Conservation (phyloP, 2,329 filamentous ascomycete species). For the Nannizziopsis barbatae region DNA sequence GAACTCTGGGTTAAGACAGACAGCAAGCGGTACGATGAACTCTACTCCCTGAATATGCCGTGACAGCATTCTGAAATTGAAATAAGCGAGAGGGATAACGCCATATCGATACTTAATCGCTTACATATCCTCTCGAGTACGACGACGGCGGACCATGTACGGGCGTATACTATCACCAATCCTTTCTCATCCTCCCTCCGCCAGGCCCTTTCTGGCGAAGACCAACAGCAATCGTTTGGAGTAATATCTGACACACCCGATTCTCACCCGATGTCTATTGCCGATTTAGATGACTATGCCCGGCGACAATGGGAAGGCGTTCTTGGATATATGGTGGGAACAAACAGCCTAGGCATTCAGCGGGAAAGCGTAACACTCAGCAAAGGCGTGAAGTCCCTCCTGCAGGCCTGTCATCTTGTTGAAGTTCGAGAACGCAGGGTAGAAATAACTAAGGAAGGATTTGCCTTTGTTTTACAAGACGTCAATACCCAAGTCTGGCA, state of each 20-base stretch:
- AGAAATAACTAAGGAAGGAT: slow-evolving; percentile 82
- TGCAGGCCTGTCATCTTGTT: slow-evolving; percentile 71
- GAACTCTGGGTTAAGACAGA: slow-evolving; percentile 73
- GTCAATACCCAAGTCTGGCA: slow-evolving; percentile 97
- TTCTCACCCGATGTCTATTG: slow-evolving; percentile 53
- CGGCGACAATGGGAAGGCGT: slow-evolving; percentile 91
- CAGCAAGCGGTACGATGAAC: slow-evolving; percentile 42
- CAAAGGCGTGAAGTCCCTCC: slow-evolving; percentile 69
- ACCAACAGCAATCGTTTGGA: slow-evolving; percentile 78
- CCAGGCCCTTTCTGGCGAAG: slow-evolving; percentile 76
- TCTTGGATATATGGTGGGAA: slow-evolving; percentile 79
- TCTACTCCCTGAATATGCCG: background rate
- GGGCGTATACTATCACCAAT: slow-evolving; percentile 63
- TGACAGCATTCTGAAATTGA: background rate
- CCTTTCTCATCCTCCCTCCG: slow-evolving; percentile 77
- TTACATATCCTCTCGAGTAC: slow-evolving; percentile 75
- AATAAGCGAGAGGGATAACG: slow-evolving; percentile 65
- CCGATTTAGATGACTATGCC: slow-evolving; percentile 74
- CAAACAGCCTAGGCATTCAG: slow-evolving; percentile 38
- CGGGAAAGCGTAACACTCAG: slow-evolving; percentile 46
- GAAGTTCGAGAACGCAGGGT: slow-evolving; percentile 47
- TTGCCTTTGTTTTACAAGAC: slow-evolving; percentile 88
- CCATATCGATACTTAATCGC: slow-evolving; percentile 65
- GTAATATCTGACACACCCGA: slow-evolving; percentile 61
- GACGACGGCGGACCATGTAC: slow-evolving; percentile 47